phyloP scores from a whole-genome alignment of 1,284 basidiomycete species.

The Leccinum griseonigrum region DNA sequence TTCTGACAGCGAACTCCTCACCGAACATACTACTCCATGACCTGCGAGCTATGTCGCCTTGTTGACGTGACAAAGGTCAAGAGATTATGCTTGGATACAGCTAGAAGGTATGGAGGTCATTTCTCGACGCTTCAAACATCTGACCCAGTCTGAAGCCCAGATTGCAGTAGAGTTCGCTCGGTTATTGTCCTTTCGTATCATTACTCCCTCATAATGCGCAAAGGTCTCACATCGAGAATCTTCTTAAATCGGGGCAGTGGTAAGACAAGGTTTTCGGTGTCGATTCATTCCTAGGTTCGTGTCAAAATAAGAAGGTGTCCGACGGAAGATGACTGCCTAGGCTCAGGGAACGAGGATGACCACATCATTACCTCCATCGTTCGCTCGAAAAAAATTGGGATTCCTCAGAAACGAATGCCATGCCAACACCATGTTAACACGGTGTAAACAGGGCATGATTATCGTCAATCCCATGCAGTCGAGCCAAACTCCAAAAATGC shows the following conservation, averaged over 20 bases:
- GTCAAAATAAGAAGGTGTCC: conserved; percentile 20
- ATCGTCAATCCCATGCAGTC: conserved; percentile 47
- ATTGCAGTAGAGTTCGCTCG: conserved; percentile 24
- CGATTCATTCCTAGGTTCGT: conserved; percentile 51
- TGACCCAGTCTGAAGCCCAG: conserved; percentile 22
- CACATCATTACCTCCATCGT: conserved; percentile 62
- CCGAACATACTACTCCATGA: conserved; percentile 14
- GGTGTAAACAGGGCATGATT: conserved; percentile 56
- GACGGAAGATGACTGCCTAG: conserved; percentile 14
- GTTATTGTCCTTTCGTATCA: conserved; percentile 25
- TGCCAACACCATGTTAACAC: conserved; percentile 68
- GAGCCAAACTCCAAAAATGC: conserved; percentile 75
- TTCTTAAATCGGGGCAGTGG: conserved; percentile 46
- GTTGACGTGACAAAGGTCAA: conserved; percentile 28
- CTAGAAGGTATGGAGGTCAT: conserved; percentile 24
- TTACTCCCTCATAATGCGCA: conserved; percentile 60
- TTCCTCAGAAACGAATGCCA: conserved; percentile 49
- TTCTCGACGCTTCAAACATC: background rate
- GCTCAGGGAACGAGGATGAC: conserved; percentile 38
- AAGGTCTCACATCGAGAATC: conserved; percentile 47
- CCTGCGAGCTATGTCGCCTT: conserved; percentile 22
- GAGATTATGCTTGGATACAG: conserved; percentile 23
- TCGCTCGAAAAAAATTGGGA: conserved; percentile 43
- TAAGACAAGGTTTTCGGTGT: conserved; percentile 60
- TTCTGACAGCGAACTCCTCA: conserved; percentile 34